Evolutionary conservation across 23 red algal species (phyloP).

Genomic region (Gracilaria caudata): DNA sequence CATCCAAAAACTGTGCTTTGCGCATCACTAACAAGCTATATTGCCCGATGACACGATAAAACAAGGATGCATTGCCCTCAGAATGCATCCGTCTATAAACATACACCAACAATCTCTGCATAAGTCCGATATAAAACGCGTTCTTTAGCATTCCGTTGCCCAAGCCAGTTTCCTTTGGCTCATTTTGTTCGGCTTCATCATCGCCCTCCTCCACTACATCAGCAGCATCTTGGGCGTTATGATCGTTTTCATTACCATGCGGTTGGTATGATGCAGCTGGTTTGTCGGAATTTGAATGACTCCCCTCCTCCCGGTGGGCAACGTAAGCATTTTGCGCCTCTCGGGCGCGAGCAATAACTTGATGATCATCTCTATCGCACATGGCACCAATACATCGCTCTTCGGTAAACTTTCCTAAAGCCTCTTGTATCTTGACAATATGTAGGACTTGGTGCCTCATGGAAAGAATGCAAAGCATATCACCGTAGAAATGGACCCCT

Average conservation of each 20-base stretch:
- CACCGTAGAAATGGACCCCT: conserved; percentile 67
- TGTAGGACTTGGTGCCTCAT: conserved; percentile 69
- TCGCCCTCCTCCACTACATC: conserved; percentile 1
- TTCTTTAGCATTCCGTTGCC: conserved; percentile 56
- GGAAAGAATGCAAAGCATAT: conserved; percentile 72
- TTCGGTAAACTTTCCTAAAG: conserved; percentile 38
- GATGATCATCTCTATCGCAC: conserved; percentile 55
- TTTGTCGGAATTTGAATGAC: background rate
- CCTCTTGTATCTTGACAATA: conserved; percentile 57
- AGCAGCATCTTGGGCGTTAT: background rate
- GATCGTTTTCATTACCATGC: background rate
- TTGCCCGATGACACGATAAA: conserved; percentile 50
- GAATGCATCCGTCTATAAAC: conserved; percentile 45
- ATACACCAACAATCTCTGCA: conserved; percentile 84
- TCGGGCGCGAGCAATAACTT: conserved; percentile 44
- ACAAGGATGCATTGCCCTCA: conserved; percentile 34
- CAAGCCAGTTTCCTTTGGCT: conserved; percentile 64
- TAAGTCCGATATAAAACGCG: conserved; percentile 68
- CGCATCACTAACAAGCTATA: conserved; percentile 75
- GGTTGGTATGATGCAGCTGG: background rate
- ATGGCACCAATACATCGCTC: conserved; percentile 45
- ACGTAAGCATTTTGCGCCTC: conserved; percentile 35
- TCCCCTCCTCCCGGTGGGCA: background rate
- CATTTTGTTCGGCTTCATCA: background rate
- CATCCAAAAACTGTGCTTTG: conserved; percentile 84